Evolutionary conservation across 768 basidiomycete species (phyloP), one percentile per base, ranked within the genome.

Genomic region (Naematelia aurantialba): DNA sequence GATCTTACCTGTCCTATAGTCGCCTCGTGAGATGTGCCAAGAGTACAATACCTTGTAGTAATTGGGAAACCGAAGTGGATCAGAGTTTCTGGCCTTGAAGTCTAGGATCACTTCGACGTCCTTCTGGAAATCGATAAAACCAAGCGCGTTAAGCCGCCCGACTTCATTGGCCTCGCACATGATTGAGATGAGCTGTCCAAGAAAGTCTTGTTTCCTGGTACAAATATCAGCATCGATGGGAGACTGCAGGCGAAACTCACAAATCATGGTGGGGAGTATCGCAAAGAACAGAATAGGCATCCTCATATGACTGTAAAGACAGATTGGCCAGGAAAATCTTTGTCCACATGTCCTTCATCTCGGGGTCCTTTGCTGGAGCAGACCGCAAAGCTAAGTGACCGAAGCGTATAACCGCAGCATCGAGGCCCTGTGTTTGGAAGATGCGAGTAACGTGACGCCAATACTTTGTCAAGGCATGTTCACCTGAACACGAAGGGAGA

Each of bases 31-130:
- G 66, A 87, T 83, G 75, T 91, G 87, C 91, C 91, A 98, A 48
- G 90, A 87, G 78, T 96, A 94, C n/a, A 98, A 79, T 55, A 98
- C 89, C 68, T 85, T 84, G 31, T 91, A 86, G 79, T 94, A 98
- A 71, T 85, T 86, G 0, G 93, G 93, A 34, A 82, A 83, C 39
- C 86, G 79, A 45, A 89, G 84, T 50, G 94, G 91, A 78, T 99
- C 90, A 17, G 87, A 87, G 75, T 97, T 94, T 60, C 93, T 84
- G 5, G 91, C 89, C 76, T 97, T 94, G 81, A 93, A 97, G 19
- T 88, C 83, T 44, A 99, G 80, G 14, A 87, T 85, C 45, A 84
- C 85, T 79, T 96, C 92, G 19, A 98, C 88, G 72, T 94, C 91
- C 53, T 87, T 85, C 45, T 86, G 83, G 60, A 93, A 81, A 0